These are phyloP conservation scores for Crotalaria pallida DNA, from an alignment of 306 rosid species.

Conservation along the genomic window DNA sequence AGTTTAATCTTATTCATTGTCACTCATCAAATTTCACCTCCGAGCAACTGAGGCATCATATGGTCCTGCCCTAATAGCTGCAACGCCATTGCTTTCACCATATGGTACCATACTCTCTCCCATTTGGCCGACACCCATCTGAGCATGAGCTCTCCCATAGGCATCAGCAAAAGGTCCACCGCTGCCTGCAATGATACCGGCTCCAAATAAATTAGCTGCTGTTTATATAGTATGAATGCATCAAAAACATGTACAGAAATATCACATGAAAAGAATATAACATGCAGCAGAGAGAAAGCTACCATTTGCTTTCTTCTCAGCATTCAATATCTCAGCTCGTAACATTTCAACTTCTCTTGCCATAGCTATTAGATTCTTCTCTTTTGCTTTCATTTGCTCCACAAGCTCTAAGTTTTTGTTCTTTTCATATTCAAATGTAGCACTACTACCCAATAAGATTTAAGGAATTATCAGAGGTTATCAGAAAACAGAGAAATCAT, in stretches of 20 bases:
- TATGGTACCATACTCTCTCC: conserved; percentile 35
- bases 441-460: conserved; percentile 37
- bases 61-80: conserved; percentile 30
- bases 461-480: conserved; percentile 17
- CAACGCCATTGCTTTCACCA: conserved; percentile 39
- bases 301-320: conserved; percentile 66
- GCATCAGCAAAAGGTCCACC: conserved; percentile 33
- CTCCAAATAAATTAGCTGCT: conserved; percentile 43
- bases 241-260: conserved; percentile 23
- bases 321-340: conserved; percentile 53
- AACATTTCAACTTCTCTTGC: conserved; percentile 79
- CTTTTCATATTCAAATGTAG: conserved; percentile 67
- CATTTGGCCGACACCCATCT: conserved; percentile 32
- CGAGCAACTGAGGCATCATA: conserved; percentile 39
- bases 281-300: conserved; percentile 25
- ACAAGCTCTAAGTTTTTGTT: conserved; percentile 63
- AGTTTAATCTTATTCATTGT: conserved; percentile 5
- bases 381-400: conserved; percentile 66
- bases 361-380: conserved; percentile 65
- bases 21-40: conserved; percentile 20
- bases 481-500: not conserved
- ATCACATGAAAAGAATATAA: not conserved
- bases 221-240: conserved; percentile 12
- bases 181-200: conserved; percentile 31
- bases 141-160: conserved; percentile 46